Evolutionary conservation across 805 yeast genomes (phyloP).

Genomic region (Ascoidea asiatica): DNA sequence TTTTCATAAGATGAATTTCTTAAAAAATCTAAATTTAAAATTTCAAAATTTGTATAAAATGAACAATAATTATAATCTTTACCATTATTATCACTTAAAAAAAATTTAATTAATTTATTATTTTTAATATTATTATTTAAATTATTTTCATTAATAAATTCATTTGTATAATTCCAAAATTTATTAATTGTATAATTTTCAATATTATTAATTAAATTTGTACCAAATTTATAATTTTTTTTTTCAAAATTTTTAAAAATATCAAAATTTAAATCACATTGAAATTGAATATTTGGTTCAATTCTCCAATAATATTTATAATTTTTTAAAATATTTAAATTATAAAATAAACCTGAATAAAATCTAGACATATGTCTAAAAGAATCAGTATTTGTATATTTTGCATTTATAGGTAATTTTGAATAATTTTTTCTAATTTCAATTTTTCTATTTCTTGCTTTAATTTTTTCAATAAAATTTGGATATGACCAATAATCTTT

Average conservation of each 20-base stretch:
- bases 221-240: conserved; percentile 53
- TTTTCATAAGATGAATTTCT: background rate
- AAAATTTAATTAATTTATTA: too few relatives aligned
- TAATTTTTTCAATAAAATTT: conserved; percentile 56
- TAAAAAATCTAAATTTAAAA: too few relatives aligned
- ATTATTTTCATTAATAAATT: background rate
- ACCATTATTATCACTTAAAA: background rate
- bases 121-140: too few relatives aligned
- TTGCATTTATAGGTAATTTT: conserved; percentile 27
- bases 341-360: conserved; percentile 74
- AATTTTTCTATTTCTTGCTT: conserved; percentile 51
- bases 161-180: background rate
- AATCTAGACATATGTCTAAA: conserved; percentile 88
- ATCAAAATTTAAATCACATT: conserved; percentile 71
- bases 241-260: conserved; percentile 71
- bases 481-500: conserved; percentile 85
- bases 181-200: background rate
- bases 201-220: too few relatives aligned
- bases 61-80: background rate
- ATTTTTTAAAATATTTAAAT: conserved; percentile 47
- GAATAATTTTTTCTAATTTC: conserved; percentile 29
- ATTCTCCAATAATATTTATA: conserved; percentile 91
- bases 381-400: conserved; percentile 63
- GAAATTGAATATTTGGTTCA: conserved; percentile 66
- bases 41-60: background rate